A percentile compares a stretch with the other conserved stretches of the same genome.
Conservation (phyloP, 2,329 filamentous ascomycete genomes). For the Nemania serpens region DNA sequence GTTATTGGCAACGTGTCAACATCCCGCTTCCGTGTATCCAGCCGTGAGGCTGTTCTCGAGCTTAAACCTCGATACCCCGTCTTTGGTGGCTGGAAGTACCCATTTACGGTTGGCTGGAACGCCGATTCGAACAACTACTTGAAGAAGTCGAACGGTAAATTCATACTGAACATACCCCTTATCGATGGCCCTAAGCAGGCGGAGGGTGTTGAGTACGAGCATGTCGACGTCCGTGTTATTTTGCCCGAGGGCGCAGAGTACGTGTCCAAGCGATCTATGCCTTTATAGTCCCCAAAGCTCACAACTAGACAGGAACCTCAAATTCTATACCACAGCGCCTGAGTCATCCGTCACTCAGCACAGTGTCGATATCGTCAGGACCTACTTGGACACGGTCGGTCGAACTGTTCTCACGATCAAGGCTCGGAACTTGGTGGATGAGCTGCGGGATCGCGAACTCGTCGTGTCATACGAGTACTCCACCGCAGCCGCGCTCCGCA, state of each 20-base stretch:
- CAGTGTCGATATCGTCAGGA: slow-evolving; percentile 70
- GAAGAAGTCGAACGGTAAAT: slow-evolving; percentile 68
- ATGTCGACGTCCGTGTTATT: slow-evolving; percentile 78
- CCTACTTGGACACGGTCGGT: slow-evolving; percentile 91
- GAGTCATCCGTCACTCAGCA: slow-evolving; percentile 62
- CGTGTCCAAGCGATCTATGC: slow-evolving; percentile 44
- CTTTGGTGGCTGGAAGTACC: slow-evolving; percentile 98
- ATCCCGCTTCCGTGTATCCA: slow-evolving; percentile 79
- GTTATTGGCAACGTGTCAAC: slow-evolving; percentile 97
- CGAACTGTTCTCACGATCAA: slow-evolving; percentile 81
- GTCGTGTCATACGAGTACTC: slow-evolving; percentile 89
- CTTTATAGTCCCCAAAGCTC: slow-evolving; percentile 44
- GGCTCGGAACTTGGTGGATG: slow-evolving; percentile 86
- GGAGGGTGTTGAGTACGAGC: slow-evolving; percentile 86
- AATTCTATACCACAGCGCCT: slow-evolving; percentile 76
- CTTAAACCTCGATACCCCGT: slow-evolving; percentile 94
- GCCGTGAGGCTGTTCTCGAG: slow-evolving; percentile 81
- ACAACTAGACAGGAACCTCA: slow-evolving; percentile 71
- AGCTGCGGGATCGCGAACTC: slow-evolving; percentile 81
- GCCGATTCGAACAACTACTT: slow-evolving; percentile 78
- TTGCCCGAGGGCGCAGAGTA: slow-evolving; percentile 90
- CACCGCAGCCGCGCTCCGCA: slow-evolving; percentile 73
- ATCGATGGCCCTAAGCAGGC: slow-evolving; percentile 85
- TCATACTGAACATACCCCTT: slow-evolving; percentile 88
- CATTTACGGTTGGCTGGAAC: slow-evolving; percentile 96